Percentiles rank a stretch among this genome's conserved stretches.
Evolutionary conservation across 1,284 basidiomycete species (phyloP).

Genomic region (Microbotryum lychnidis-dioicae): DNA sequence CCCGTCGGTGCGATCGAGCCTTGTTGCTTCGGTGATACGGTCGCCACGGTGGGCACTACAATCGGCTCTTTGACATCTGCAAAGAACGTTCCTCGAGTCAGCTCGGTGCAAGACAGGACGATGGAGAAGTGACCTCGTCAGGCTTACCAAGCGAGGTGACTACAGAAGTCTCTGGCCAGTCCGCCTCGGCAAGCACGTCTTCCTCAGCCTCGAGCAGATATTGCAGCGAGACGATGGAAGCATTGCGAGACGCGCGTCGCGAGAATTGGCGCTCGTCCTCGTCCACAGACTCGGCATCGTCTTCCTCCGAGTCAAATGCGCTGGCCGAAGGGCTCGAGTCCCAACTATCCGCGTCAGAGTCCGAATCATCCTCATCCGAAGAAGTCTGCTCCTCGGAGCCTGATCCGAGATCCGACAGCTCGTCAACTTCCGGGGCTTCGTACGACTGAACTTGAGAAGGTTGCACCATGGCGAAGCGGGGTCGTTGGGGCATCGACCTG

Average conservation of each 20-base stretch:
- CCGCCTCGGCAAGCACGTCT: background rate
- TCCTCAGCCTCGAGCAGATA: slow-evolving; percentile 23
- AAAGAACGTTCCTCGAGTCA: too few species aligned
- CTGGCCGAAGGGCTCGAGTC: too few species aligned
- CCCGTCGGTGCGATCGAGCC: too few species aligned
- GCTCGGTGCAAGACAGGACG: too few species aligned
- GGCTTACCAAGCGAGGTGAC: too few species aligned
- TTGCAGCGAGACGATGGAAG: slow-evolving; percentile 25
- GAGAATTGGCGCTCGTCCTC: slow-evolving; percentile 5
- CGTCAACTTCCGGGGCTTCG: background rate
- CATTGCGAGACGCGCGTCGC: slow-evolving; percentile 16
- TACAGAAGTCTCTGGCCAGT: too few species aligned
- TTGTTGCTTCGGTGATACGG: too few species aligned
- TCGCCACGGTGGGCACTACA: too few species aligned
- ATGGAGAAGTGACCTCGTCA: too few species aligned
- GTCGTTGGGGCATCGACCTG: background rate
- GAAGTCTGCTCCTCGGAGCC: background rate
- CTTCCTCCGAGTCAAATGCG: slow-evolving; percentile 2
- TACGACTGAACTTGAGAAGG: too few species aligned
- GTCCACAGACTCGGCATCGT: slow-evolving; percentile 1
- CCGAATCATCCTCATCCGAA: background rate
- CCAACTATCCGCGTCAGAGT: background rate
- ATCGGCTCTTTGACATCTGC: too few species aligned
- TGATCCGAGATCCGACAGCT: background rate
- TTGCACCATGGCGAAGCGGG: too few species aligned